These are phyloP conservation scores for Hirschfeldia incana DNA, from an alignment of 345 rosid species.

Conservation along the genomic window DNA sequence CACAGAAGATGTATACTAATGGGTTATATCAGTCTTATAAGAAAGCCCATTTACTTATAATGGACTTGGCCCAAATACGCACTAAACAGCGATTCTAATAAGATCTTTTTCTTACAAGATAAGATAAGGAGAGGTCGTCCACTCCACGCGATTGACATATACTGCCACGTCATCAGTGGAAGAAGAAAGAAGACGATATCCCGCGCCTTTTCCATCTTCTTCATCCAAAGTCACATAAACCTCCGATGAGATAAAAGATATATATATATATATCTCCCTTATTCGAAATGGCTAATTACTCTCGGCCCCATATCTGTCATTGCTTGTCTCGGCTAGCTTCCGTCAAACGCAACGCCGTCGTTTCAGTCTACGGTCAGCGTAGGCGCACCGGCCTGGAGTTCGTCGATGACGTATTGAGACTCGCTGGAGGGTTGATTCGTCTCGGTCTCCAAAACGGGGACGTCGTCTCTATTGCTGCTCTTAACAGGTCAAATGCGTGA, in stretches of 20 bases:
- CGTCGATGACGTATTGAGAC: constrained; percentile 47
- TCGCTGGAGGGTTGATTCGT: constrained; percentile 51
- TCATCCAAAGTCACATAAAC: neutral
- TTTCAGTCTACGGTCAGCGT: constrained; percentile 50
- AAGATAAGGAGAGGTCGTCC: constrained; percentile 30
- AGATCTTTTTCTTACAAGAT: neutral
- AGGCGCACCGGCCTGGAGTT: constrained; percentile 58
- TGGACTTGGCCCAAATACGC: neutral
- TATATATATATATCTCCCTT: neutral
- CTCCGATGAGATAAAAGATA: neutral
- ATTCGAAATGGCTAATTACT: constrained; percentile 49
- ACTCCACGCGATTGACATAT: constrained; percentile 4
- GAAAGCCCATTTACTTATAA: neutral
- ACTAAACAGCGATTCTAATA: neutral
- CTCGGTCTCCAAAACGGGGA: constrained; percentile 60
- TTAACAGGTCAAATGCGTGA: constrained; percentile 55
- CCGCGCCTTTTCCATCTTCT: constrained; percentile 2
- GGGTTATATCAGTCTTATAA: neutral
- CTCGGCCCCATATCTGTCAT: constrained; percentile 68
- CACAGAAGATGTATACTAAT: neutral
- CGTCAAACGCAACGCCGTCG: constrained; percentile 43
- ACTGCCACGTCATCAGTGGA: constrained; percentile 29
- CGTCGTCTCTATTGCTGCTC: constrained; percentile 67
- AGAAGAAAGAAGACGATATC: constrained; percentile 11
- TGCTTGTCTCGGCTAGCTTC: constrained; percentile 63